Percentiles rank a stretch among this genome's conserved stretches.
Conservation (phyloP, 305 asterid genomes). For the Salvia sclarea region DNA sequence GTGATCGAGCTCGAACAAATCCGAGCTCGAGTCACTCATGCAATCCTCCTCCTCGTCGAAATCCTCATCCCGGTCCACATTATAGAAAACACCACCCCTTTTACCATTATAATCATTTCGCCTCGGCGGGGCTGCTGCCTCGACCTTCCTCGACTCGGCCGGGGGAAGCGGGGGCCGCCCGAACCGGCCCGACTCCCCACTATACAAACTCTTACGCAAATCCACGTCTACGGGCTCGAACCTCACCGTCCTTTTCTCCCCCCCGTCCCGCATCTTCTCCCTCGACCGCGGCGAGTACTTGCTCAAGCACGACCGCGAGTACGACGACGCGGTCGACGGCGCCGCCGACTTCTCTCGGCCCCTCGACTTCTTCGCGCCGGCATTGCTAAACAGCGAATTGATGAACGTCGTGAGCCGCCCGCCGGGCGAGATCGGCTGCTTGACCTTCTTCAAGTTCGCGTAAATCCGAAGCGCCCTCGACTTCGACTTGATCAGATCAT, state of each 20-base stretch:
- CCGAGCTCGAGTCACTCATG: conserved; percentile 80
- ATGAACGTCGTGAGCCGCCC: conserved; percentile 65
- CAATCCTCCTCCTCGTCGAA: conserved; percentile 53
- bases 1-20: conserved; percentile 84
- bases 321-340: conserved; percentile 41
- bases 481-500: conserved; percentile 42
- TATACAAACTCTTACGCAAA: conserved; percentile 43
- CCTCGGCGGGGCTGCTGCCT: conserved; percentile 7
- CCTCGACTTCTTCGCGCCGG: conserved; percentile 50
- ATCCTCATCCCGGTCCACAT: conserved; percentile 37
- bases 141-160: conserved; percentile 32
- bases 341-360: conserved; percentile 26
- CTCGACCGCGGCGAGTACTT: conserved; percentile 51
- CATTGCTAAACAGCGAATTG: conserved; percentile 58
- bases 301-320: conserved; percentile 71
- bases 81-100: conserved; percentile 19
- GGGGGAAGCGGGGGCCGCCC: conserved; percentile 37
- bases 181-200: conserved; percentile 32
- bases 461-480: conserved; percentile 57
- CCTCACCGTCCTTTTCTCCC: conserved; percentile 57
- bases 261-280: conserved; percentile 44
- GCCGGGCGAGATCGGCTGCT: conserved; percentile 89
- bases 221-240: conserved; percentile 71
- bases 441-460: conserved; percentile 56
- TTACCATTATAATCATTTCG: conserved; percentile 1